Evolutionary conservation across 2,329 filamentous ascomycete species (phyloP).

Genomic region (Trichoderma breve): DNA sequence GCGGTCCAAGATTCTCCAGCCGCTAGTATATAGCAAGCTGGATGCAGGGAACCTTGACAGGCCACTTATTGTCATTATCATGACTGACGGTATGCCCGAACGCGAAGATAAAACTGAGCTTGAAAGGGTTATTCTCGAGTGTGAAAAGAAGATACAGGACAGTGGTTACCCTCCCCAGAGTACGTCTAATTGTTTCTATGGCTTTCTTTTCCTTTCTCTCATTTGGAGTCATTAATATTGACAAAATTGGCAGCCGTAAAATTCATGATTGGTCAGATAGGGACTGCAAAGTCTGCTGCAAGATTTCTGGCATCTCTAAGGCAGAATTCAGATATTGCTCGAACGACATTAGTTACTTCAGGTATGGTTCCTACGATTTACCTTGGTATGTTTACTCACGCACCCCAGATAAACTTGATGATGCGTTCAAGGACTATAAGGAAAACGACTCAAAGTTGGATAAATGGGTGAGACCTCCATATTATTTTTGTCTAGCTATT

Average conservation of each 20-base stretch:
- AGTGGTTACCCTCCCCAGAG: neutral
- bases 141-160: neutral
- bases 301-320: neutral
- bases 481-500: neutral
- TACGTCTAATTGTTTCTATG: neutral
- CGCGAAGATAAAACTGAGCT: neutral
- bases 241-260: neutral
- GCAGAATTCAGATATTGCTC: neutral
- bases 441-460: neutral
- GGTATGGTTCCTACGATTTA: neutral
- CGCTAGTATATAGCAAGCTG: neutral
- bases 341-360: neutral
- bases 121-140: neutral
- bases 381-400: neutral
- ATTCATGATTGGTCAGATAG: neutral
- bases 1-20: neutral
- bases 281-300: neutral
- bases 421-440: neutral
- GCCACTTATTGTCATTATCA: neutral
- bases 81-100: neutral
- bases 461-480: neutral
- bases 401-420: neutral
- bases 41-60: neutral
- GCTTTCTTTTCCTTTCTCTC: neutral
- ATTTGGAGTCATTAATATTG: neutral